phyloP scores from a whole-genome alignment of 2,329 filamentous ascomycete genomes.

The Cryoendolithus antarcticus region DNA sequence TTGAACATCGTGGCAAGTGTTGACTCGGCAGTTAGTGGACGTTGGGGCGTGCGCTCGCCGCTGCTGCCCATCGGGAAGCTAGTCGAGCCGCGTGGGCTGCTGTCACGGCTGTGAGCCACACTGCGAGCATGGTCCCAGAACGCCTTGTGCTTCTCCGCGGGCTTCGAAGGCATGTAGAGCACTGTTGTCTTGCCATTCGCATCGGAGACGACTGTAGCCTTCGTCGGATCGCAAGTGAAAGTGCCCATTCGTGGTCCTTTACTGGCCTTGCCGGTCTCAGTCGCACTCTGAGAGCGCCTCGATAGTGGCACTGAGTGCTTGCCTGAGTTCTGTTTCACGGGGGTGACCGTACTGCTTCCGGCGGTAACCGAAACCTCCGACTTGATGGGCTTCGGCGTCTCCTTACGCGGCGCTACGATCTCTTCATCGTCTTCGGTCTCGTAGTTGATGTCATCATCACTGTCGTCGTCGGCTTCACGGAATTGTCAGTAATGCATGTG shows the following conservation, averaged over 20 bases:
- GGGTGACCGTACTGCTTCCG: no score
- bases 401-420: background rate
- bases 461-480: conserved; percentile 20
- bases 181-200: conserved; percentile 8
- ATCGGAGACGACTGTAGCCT: conserved; percentile 12
- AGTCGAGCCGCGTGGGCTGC: conserved; percentile 18
- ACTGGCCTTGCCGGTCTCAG: conserved; percentile 8
- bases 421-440: conserved; percentile 18
- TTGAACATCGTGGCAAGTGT: conserved; percentile 23
- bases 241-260: conserved; percentile 14
- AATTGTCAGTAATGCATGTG: conserved; percentile 14
- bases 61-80: conserved; percentile 1
- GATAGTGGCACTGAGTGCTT: no score
- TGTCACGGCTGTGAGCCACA: conserved; percentile 16
- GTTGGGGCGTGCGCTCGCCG: conserved; percentile 8
- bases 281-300: conserved; percentile 1
- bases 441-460: conserved; percentile 25
- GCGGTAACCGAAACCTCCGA: no score
- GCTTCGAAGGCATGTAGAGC: conserved; percentile 10
- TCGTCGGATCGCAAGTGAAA: conserved; percentile 17
- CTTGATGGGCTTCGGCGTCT: background rate
- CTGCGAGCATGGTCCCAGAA: conserved; percentile 21
- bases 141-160: conserved; percentile 13
- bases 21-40: conserved; percentile 22
- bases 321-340: no score